phyloP scores from a whole-genome alignment of 2,329 filamentous ascomycete genomes.

The Cladosporium phlei region DNA sequence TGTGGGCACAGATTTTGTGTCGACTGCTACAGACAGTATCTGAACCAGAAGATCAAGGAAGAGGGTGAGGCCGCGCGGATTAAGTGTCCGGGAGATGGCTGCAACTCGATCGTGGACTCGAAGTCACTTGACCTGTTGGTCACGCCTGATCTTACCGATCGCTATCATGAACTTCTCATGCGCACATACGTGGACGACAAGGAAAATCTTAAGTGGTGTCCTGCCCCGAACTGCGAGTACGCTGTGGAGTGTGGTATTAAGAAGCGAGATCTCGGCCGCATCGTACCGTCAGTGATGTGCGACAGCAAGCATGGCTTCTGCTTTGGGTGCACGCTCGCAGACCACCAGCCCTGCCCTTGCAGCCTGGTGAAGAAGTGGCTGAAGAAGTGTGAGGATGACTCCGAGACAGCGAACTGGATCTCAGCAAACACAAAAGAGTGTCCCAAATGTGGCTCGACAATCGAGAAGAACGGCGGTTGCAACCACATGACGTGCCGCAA shows the following conservation, averaged over 20 bases:
- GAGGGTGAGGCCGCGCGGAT: slow-evolving; percentile 95
- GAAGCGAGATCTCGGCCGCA: slow-evolving; percentile 74
- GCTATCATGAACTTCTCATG: slow-evolving; percentile 81
- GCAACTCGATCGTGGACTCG: slow-evolving; percentile 85
- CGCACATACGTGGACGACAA: slow-evolving; percentile 96
- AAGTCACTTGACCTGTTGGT: slow-evolving; percentile 77
- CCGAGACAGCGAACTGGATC: slow-evolving; percentile 98
- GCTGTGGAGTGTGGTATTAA: slow-evolving; percentile 86
- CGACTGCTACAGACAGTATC: slow-evolving; percentile 85
- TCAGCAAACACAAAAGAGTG: slow-evolving; percentile 99
- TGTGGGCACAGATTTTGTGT: slow-evolving; percentile 92
- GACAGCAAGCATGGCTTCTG: slow-evolving; percentile 83
- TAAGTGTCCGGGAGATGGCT: slow-evolving; percentile 83
- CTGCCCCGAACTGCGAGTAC: slow-evolving; percentile 93
- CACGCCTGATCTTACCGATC: slow-evolving; percentile 50
- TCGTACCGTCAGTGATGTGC: slow-evolving; percentile 88
- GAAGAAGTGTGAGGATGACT: slow-evolving; percentile 97
- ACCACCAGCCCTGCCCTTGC: slow-evolving; percentile 93
- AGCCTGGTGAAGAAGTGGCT: slow-evolving; percentile 89
- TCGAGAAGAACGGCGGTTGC: slow-evolving; percentile 97
- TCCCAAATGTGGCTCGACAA: slow-evolving; percentile 90
- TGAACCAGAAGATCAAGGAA: slow-evolving; percentile 87
- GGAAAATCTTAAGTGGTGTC: slow-evolving; percentile 94
- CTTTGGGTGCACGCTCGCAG: slow-evolving; percentile 83
- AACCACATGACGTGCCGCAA: slow-evolving; percentile 98